Base-by-base conservation (phyloP, 1,139 yeast species). In the Debaryomyces udenii region DNA sequence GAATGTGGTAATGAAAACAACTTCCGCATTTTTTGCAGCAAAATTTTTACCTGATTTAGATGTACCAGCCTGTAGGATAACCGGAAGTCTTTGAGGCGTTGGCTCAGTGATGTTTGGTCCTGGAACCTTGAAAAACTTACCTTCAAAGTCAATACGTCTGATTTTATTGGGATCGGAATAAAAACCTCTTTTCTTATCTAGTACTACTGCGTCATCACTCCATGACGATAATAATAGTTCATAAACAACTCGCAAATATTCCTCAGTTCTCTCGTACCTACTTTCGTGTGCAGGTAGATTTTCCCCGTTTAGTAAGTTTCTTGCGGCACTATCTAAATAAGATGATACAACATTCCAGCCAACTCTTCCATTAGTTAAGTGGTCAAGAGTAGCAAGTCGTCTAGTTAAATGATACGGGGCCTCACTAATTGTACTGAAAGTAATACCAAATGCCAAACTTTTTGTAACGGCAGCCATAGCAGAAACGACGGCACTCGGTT, bases 61-160 rank as follows among this genome's bases (percentile, higher is more conserved):
- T 10, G 76, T 63, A 26, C 80, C 80, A 1, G 79, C 79, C 51
- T 74, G 79, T 35, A 73, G 61, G 39, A 74, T 59, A 14, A 71
- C 66, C 2, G 78, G 78, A 15, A 72, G 53, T 53, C 76, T 65
- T 44, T 70, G 76, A 10, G 69, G 70, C 9, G 74, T 64, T 16
- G 77, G 78, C 37, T 65, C 68, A 9, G 72, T 61, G 36, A 71
- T 66, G 42, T 53, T 61, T 7, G 76, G 76, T 4, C 77, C 78
- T n/a, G 75, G 76, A 9, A 72, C 76, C 13, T 52, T 65, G 50
- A 58, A 72, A 48, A 60, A 59, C 39, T 64, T 61, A 11, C 77
- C 77, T 20, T 59, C 64, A 46, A 60, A 67, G 46, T 70, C 50
- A 22, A 52, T 51, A 39, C 50, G 49, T 37, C 57, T 43, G 26